Evolutionary conservation across 441 rosid species (phyloP).

Genomic region (Adansonia rubrostipa): DNA sequence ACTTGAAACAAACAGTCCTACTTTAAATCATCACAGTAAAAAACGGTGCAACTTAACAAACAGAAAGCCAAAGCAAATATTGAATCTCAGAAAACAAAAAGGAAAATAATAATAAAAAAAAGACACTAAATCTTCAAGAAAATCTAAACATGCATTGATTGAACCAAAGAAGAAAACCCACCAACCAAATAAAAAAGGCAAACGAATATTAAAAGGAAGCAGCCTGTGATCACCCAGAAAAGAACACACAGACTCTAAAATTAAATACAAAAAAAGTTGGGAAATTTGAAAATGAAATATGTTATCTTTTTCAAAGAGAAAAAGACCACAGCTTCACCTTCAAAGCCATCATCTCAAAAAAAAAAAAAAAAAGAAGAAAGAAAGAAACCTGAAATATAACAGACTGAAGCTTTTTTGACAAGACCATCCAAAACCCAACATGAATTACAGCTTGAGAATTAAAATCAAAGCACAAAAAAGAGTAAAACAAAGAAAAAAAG

Average conservation of each 20-base stretch:
- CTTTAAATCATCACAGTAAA: background rate
- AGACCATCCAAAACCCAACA: background rate
- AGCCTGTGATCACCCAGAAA: background rate
- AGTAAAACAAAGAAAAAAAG: too few species aligned
- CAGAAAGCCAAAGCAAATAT: too few species aligned
- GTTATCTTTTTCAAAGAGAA: slow-evolving; percentile 9
- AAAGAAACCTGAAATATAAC: too few species aligned
- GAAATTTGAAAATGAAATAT: background rate
- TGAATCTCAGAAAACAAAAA: background rate
- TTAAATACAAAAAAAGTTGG: background rate
- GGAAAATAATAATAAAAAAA: background rate
- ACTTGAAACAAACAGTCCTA: background rate
- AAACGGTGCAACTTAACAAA: background rate
- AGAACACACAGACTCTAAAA: background rate
- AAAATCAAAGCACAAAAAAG: background rate
- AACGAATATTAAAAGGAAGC: too few species aligned
- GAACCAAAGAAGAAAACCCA: background rate
- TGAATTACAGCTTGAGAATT: slow-evolving; percentile 1
- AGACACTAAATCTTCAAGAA: background rate
- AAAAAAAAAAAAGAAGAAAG: background rate
- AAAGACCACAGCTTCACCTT: slow-evolving; percentile 4
- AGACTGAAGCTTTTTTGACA: too few species aligned
- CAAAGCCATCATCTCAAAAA: background rate
- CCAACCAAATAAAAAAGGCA: too few species aligned
- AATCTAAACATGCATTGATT: background rate